Evolutionary conservation across 805 yeast genomes (phyloP), one percentile per base, ranked within the genome.

Genomic region (Isabelozyma rhagii): DNA sequence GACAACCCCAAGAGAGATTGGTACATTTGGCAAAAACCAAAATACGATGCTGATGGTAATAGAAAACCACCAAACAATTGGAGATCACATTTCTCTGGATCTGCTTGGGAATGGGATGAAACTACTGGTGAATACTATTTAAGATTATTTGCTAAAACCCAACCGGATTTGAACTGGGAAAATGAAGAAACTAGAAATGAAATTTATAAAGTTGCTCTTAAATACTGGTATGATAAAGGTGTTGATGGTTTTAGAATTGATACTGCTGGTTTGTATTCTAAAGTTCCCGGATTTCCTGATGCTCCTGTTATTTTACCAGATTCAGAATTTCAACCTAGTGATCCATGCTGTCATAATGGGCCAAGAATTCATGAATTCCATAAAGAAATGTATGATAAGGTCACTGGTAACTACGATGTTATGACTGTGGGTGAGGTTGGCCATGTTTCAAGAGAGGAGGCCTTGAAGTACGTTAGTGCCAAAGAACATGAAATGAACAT

Each of bases 151-250:
- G 80, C 81, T 8, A 62, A 60, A 46, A 60, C 72, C 41, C 83
- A 79, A 60, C 83, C 83, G 15, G 83, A 79, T 55, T 65, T 79
- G 56, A 79, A 79, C 66, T 79, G 83, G 84, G 82, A 79, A 52
- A 78, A 72, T 58, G 67, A 56, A 45, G 71, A 59, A 43, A 31
- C 41, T 34, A 36, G 49, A 41, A 51, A 61, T 15, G 63, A 60
- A 56, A 63, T 78, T 48, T 76, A 75, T 62, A 64, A 74, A 45
- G 61, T 66, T 27, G 79, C 80, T 13, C 60, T 77, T 54, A 64
- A 66, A 36, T 79, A 71, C 61, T 79, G 83, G 83, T 72, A 72
- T 49, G 71, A 73, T 45, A 69, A 71, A 54, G 83, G 82, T 36
- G 72, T 75, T 28, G 81, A 77, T 54, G 83, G 83, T 4, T 79